A percentile compares a stretch with the other conserved stretches of the same genome.
Conservation (phyloP, 805 yeast genomes). For the Saturnispora besseyi region DNA sequence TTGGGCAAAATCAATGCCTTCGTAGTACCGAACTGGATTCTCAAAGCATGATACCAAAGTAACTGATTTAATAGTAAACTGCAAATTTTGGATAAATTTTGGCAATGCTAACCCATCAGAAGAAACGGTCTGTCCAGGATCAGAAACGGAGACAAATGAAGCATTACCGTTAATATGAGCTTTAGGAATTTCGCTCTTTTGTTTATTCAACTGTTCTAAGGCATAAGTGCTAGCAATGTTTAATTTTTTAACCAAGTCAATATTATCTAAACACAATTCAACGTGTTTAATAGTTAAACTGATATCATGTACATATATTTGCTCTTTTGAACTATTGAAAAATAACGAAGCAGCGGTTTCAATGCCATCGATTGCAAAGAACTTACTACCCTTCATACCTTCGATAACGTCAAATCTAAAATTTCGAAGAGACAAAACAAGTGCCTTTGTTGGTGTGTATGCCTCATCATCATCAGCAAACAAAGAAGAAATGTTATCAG, state of each 20-base stretch:
- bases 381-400: slow-evolving; percentile 4
- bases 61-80: slow-evolving; percentile 11
- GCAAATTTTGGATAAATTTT: slow-evolving; percentile 8
- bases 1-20: slow-evolving; percentile 23
- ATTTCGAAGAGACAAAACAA: slow-evolving; percentile 17
- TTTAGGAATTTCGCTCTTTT: neutral
- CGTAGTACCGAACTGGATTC: slow-evolving; percentile 25
- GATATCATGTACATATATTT: slow-evolving; percentile 7
- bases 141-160: neutral
- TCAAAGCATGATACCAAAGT: slow-evolving; percentile 21
- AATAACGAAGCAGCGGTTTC: slow-evolving; percentile 11
- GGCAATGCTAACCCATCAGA: slow-evolving; percentile 8
- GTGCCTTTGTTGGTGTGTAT: slow-evolving; percentile 13
- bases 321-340: slow-evolving; percentile 5
- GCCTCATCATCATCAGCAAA: slow-evolving; percentile 12
- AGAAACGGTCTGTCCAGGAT: neutral
- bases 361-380: slow-evolving; percentile 16
- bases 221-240: neutral
- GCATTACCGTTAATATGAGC: neutral
- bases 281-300: slow-evolving; percentile 5
- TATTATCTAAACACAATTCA: slow-evolving; percentile 10
- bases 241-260: slow-evolving; percentile 2
- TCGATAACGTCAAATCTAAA: slow-evolving; percentile 16
- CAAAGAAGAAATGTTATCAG: slow-evolving; percentile 20
- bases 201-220: neutral